These are phyloP conservation scores for Zizania palustris DNA, from an alignment of 202 grass and related monocot species.

Conservation along the genomic window DNA sequence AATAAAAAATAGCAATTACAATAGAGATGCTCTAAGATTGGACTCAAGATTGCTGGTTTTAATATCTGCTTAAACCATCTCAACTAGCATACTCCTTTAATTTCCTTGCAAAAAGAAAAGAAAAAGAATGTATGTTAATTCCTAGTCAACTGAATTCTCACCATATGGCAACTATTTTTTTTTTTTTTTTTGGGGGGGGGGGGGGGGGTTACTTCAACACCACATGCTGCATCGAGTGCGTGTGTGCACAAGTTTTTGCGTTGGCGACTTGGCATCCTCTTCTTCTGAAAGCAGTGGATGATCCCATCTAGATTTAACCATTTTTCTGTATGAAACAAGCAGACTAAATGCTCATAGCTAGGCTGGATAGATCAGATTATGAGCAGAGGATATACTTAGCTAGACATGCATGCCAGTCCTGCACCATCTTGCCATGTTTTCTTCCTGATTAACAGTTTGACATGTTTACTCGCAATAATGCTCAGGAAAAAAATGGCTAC, in stretches of 20 bases:
- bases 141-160: neutral
- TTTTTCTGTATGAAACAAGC: neutral
- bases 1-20: too few relatives aligned
- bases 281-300: neutral
- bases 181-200: too few relatives aligned
- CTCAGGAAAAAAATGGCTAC: neutral
- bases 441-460: neutral
- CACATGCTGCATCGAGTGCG: neutral
- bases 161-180: neutral
- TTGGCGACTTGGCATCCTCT: too few relatives aligned
- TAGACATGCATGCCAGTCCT: neutral
- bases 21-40: too few relatives aligned
- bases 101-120: too few relatives aligned
- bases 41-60: neutral
- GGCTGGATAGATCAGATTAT: neutral
- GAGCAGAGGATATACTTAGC: neutral
- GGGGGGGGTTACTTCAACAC: neutral
- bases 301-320: constrained; percentile 9
- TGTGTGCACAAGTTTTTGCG: neutral
- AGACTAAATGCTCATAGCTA: neutral
- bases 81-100: too few relatives aligned
- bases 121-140: neutral
- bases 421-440: constrained; percentile 1
- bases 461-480: neutral
- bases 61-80: neutral